These are phyloP conservation scores for Colletotrichum higginsianum DNA, from an alignment of 2,329 filamentous ascomycete genomes.

Conservation along the genomic window DNA sequence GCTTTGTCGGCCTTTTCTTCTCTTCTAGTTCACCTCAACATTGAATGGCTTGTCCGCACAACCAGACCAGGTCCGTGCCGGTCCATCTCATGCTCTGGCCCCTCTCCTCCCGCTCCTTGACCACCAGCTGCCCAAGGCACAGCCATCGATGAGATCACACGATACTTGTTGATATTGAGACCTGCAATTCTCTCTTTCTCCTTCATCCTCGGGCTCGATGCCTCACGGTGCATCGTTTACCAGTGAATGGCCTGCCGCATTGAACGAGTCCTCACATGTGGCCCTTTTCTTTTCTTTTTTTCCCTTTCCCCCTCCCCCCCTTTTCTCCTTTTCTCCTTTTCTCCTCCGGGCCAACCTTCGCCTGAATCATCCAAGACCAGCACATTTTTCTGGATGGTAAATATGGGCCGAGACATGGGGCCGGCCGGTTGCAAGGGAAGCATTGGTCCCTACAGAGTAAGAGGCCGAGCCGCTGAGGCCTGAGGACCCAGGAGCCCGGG, in stretches of 20 bases:
- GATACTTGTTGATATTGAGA: not conserved
- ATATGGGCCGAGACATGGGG: slow-evolving; percentile 22
- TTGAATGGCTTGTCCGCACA: not conserved
- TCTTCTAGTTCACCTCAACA: not conserved
- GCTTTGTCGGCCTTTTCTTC: not conserved
- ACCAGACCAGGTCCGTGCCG: slow-evolving; percentile 1
- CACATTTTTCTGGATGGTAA: slow-evolving; percentile 29
- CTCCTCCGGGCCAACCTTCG: not conserved
- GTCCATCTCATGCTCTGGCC: slow-evolving; percentile 9
- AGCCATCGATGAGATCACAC: slow-evolving; percentile 7
- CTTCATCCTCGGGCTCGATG: not conserved
- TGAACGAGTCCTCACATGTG: not conserved
- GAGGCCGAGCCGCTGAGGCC: not conserved
- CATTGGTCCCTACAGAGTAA: slow-evolving; percentile 25
- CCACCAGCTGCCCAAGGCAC: slow-evolving; percentile 10
- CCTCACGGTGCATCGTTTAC: not conserved
- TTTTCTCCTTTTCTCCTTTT: not conserved
- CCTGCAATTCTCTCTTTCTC: not conserved
- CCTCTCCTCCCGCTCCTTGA: not conserved
- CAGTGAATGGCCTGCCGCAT: not conserved
- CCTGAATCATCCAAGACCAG: slow-evolving; percentile 4
- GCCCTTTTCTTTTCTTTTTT: not conserved
- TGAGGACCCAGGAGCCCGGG: too few relatives aligned
- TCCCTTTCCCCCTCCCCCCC: too few relatives aligned
- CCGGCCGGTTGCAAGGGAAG: slow-evolving; percentile 8